Percentiles rank a stretch among this genome's conserved stretches.
Conservation (phyloP, 306 rosid species). For the Rosa rugosa region DNA sequence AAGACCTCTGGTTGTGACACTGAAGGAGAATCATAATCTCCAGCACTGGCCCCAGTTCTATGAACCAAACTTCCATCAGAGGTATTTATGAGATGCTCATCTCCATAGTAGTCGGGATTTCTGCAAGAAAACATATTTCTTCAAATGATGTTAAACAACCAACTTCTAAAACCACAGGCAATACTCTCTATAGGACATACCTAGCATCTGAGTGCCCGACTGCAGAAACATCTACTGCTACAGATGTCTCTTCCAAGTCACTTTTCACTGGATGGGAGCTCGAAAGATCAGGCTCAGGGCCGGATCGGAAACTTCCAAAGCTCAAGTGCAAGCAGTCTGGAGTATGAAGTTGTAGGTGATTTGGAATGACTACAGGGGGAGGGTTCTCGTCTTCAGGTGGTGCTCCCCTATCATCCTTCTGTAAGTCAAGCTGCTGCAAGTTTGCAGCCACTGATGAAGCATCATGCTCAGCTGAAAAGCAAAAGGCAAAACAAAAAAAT, state of each 20-base stretch:
- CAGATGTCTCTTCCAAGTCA: conserved; percentile 75
- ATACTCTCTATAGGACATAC: conserved; percentile 33
- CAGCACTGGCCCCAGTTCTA: conserved; percentile 58
- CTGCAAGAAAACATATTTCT: conserved; percentile 45
- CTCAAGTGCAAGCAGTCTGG: conserved; percentile 94
- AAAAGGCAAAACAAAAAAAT: not conserved
- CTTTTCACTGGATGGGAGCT: conserved; percentile 49
- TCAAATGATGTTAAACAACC: conserved; percentile 22
- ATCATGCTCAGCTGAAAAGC: conserved; percentile 60
- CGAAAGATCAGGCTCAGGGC: conserved; percentile 43
- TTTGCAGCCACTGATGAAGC: conserved; percentile 66
- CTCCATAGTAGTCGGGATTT: conserved; percentile 76
- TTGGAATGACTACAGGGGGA: conserved; percentile 78
- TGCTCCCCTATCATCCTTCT: conserved; percentile 55
- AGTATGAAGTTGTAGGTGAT: conserved; percentile 87
- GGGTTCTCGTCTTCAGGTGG: conserved; percentile 71
- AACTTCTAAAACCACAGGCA: conserved; percentile 9
- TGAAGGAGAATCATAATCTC: conserved; percentile 63
- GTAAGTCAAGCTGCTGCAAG: conserved; percentile 68
- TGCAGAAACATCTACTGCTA: conserved; percentile 58
- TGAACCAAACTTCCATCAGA: conserved; percentile 70
- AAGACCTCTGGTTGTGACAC: conserved; percentile 73
- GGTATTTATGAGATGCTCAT: conserved; percentile 64
- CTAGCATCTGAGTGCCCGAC: conserved; percentile 67
- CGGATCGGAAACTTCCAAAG: conserved; percentile 96